A percentile compares a stretch with the other conserved stretches of the same genome.
Evolutionary conservation across 2,329 filamentous ascomycete genomes (phyloP).

Genomic region (Colletotrichum sp.): DNA sequence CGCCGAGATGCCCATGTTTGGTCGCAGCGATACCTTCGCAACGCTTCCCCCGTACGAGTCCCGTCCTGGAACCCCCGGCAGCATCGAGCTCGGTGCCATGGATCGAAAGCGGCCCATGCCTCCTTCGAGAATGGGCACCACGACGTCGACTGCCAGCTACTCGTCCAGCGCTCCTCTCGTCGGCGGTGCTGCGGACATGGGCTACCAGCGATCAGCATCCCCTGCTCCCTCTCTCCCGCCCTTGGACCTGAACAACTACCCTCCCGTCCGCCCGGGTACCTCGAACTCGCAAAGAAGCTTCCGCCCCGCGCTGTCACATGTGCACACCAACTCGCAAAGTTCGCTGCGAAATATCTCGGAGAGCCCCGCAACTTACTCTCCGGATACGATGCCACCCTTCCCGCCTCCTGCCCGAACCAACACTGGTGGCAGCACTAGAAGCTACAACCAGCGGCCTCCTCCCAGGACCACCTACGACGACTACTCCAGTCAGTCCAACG

Average conservation of each 20-base stretch:
- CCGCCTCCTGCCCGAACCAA: constrained; percentile 35
- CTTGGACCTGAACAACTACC: constrained; percentile 30
- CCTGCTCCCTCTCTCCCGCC: constrained; percentile 41
- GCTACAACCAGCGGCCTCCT: background rate
- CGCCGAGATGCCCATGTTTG: constrained; percentile 62
- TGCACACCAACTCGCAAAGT: constrained; percentile 23
- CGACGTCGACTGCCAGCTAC: constrained; percentile 64
- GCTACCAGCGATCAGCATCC: constrained; percentile 46
- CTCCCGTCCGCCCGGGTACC: constrained; percentile 38
- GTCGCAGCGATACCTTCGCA: constrained; percentile 63
- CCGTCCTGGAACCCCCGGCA: constrained; percentile 58
- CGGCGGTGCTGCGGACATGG: constrained; percentile 65
- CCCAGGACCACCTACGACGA: constrained; percentile 20
- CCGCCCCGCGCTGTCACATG: constrained; percentile 26
- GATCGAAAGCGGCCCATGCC: constrained; percentile 54
- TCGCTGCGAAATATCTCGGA: constrained; percentile 27
- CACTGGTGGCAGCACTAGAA: constrained; percentile 24
- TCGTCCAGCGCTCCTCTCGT: constrained; percentile 69
- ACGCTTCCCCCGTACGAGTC: constrained; percentile 70
- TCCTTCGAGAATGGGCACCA: constrained; percentile 56
- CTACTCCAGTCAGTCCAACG: constrained; percentile 28
- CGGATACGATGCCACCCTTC: constrained; percentile 32
- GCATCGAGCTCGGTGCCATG: constrained; percentile 56
- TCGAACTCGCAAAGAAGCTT: constrained; percentile 39
- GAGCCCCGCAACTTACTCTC: constrained; percentile 33